Evolutionary conservation across 1,284 basidiomycete species (phyloP), one percentile per base, ranked within the genome.

Genomic region (Chiua sp.): DNA sequence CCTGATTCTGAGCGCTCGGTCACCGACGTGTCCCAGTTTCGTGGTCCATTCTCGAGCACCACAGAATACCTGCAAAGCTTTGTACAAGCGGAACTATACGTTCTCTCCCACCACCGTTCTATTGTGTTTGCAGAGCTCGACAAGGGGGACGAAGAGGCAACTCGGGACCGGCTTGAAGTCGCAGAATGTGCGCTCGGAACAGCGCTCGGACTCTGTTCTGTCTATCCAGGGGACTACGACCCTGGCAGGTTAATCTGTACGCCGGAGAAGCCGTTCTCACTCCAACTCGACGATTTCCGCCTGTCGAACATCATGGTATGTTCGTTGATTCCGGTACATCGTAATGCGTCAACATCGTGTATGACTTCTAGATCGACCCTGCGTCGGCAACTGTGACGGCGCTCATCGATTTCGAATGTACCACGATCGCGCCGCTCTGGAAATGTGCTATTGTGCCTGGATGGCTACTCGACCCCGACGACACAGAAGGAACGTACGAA

Each of bases 301-400:
- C 18, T 49, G 37, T 58, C 57, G 37, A 57, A 57, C 15, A 39
- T 56, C 18, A 58, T 57, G 57, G 64, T 61, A 35, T 0, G 44
- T 37, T 48, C 26, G 33, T 59, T 35, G 35, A 7, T 50, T 44
- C 11, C 4, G 22, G 22, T 12, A 11, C 7, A 13, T 22, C 12
- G n/a, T n/a, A 44, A 3, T 16, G 22, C n/a, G 42, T 44, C 42
- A 22, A 13, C 11, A 44, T 44, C 6, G n/a, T 22, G 11, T n/a
- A 12, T 44, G n/a, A 13, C 42, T 26, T 26, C 26, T 26, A 44
- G 42, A 44, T 44, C 20, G 42, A 44, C 11, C 42, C 42, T 5
- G n/a, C 42, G n/a, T 44, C 22, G 42, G 42, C n/a, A n/a, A 44
- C 42, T n/a, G 52, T 50, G 16, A 32, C 47, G 15, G 44, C 37